Evolutionary conservation across 371 early-diverging fungal species (phyloP).

Genomic region (Fennellomyces sp.): DNA sequence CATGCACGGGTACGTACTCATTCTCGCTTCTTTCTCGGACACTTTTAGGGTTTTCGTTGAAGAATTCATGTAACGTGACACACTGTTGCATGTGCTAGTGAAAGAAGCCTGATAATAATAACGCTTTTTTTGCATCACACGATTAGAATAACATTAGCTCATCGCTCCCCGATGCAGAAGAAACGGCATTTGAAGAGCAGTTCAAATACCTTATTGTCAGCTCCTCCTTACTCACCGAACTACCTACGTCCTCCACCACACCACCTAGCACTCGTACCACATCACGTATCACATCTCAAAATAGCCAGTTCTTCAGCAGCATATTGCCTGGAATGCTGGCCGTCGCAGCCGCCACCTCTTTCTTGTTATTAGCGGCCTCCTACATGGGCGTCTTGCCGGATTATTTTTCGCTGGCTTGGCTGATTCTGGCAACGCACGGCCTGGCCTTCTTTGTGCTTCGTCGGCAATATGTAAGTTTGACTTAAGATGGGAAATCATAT

Average conservation of each 20-base stretch:
- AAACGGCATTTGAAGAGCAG: slow-evolving; percentile 60
- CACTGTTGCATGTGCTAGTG: not conserved
- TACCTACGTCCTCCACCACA: slow-evolving; percentile 25
- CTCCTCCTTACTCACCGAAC: slow-evolving; percentile 49
- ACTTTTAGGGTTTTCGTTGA: slow-evolving; percentile 1
- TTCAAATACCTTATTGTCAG: slow-evolving; percentile 61
- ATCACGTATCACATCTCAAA: not conserved
- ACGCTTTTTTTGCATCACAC: not conserved
- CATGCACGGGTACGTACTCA: not conserved
- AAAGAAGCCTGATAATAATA: no score
- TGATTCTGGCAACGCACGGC: not conserved
- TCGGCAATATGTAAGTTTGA: slow-evolving; percentile 10
- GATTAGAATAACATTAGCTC: slow-evolving; percentile 31
- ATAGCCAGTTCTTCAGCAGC: not conserved
- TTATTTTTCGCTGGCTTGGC: not conserved
- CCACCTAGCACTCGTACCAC: not conserved
- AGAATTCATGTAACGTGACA: slow-evolving; percentile 13
- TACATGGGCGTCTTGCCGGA: not conserved
- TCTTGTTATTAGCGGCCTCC: slow-evolving; percentile 8
- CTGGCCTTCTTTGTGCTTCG: slow-evolving; percentile 8
- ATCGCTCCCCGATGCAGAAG: slow-evolving; percentile 47
- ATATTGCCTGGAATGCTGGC: not conserved
- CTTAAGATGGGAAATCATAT: not conserved
- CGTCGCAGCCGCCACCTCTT: slow-evolving; percentile 10
- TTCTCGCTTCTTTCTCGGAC: not conserved